phyloP scores from a whole-genome alignment of 176 grass and related monocot genomes.

The Eremochloa ophiuroides region DNA sequence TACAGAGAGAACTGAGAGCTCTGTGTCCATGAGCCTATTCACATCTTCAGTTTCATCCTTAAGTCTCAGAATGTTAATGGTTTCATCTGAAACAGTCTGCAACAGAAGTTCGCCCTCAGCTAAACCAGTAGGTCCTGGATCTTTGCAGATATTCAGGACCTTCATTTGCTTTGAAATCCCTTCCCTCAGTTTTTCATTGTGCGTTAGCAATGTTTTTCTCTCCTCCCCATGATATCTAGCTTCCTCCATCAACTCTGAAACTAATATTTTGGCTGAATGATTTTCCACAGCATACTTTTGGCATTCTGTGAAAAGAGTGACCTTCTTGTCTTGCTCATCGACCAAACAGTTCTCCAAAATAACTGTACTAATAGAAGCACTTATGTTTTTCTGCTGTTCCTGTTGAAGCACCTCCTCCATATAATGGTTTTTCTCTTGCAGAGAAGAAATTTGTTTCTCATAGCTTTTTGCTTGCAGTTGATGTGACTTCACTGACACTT shows the following conservation, averaged over 20 bases:
- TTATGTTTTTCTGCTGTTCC: conserved; percentile 47
- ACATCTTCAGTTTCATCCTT: conserved; percentile 58
- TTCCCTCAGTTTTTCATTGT: conserved; percentile 60
- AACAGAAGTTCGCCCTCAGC: conserved; percentile 57
- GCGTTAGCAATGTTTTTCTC: conserved; percentile 39
- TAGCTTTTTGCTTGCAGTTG: conserved; percentile 31
- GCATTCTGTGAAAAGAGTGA: conserved; percentile 40
- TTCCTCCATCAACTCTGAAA: conserved; percentile 63
- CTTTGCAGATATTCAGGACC: conserved; percentile 49
- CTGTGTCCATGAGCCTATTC: conserved; percentile 48
- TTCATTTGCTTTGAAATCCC: conserved; percentile 59
- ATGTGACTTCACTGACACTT: conserved; percentile 38
- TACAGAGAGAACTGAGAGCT: conserved; percentile 61
- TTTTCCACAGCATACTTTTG: conserved; percentile 43
- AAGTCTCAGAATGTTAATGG: conserved; percentile 47
- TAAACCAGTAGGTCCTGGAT: conserved; percentile 46
- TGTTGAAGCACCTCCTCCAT: conserved; percentile 54
- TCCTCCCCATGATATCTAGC: conserved; percentile 37
- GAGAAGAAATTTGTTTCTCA: conserved; percentile 55
- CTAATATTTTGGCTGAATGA: conserved; percentile 40
- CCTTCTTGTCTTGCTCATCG: conserved; percentile 56
- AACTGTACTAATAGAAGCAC: conserved; percentile 48
- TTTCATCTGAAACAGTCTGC: conserved; percentile 46
- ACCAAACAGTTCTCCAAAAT: conserved; percentile 64
- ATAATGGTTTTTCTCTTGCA: conserved; percentile 41